phyloP scores from a whole-genome alignment of 768 basidiomycete genomes.

The Macrolepiota dolichaula region DNA sequence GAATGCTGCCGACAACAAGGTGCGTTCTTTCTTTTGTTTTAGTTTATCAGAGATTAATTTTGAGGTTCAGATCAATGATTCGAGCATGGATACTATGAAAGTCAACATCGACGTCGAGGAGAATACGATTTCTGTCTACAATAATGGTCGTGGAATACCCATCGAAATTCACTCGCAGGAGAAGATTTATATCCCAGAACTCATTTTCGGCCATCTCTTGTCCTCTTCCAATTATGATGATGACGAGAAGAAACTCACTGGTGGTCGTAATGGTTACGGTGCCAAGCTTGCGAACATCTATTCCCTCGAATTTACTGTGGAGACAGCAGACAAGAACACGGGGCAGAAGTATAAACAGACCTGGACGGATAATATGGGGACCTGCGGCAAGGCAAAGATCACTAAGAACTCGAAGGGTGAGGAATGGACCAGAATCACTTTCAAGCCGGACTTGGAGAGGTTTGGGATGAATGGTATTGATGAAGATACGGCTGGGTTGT shows the following conservation, averaged over 20 bases:
- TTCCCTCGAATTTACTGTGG: constrained; percentile 92
- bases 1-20: constrained; percentile 99
- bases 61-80: constrained; percentile 76
- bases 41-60: background rate
- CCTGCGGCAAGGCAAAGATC: constrained; percentile 87
- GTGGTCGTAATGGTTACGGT: constrained; percentile 97
- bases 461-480: constrained; percentile 94
- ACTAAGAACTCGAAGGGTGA: constrained; percentile 85
- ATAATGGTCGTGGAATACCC: constrained; percentile 95
- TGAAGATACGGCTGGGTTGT: constrained; percentile 82
- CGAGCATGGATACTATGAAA: constrained; percentile 88
- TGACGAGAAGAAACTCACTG: constrained; percentile 96
- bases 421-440: constrained; percentile 91
- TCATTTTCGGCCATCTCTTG: constrained; percentile 94
- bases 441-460: constrained; percentile 86
- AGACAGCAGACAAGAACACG: constrained; percentile 88
- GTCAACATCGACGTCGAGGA: constrained; percentile 82
- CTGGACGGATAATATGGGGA: constrained; percentile 92
- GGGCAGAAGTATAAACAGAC: constrained; percentile 92
- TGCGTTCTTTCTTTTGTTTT: constrained; percentile 26
- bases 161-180: constrained; percentile 93
- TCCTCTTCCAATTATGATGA: constrained; percentile 98
- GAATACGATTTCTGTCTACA: constrained; percentile 86
- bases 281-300: constrained; percentile 99
- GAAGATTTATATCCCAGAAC: constrained; percentile 93